These are phyloP conservation scores for Populus ilicifolia DNA, from an alignment of 345 rosid species.

Conservation along the genomic window DNA sequence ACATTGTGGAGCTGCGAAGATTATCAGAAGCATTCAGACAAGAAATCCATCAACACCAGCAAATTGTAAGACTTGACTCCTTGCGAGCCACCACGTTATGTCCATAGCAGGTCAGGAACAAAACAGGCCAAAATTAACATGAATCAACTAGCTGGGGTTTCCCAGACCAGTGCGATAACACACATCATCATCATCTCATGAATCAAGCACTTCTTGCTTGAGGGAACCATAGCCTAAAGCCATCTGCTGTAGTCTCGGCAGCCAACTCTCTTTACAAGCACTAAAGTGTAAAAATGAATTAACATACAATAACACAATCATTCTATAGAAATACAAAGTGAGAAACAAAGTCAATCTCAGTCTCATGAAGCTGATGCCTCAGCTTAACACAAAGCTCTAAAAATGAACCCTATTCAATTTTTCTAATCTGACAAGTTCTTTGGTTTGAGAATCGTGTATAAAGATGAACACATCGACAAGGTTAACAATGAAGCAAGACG, in stretches of 20 bases:
- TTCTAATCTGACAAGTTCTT: conserved; percentile 3
- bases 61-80: too few relatives aligned
- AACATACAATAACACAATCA: background rate
- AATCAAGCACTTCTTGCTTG: too few relatives aligned
- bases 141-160: background rate
- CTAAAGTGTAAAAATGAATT: background rate
- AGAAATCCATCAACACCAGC: too few relatives aligned
- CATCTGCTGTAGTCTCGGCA: background rate
- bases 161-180: too few relatives aligned
- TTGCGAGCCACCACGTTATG: too few relatives aligned
- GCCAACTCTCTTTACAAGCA: background rate
- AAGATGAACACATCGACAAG: background rate
- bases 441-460: background rate
- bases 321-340: background rate
- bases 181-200: too few relatives aligned
- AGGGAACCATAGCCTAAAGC: background rate
- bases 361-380: background rate
- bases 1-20: too few relatives aligned
- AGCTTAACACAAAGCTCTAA: background rate
- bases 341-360: background rate
- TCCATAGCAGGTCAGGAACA: background rate
- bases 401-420: background rate
- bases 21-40: too few relatives aligned
- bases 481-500: background rate
- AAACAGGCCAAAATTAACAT: background rate